A percentile compares a stretch with the other conserved stretches of the same genome.
Evolutionary conservation across 345 rosid species (phyloP).

Genomic region (Aquilaria malaccensis): DNA sequence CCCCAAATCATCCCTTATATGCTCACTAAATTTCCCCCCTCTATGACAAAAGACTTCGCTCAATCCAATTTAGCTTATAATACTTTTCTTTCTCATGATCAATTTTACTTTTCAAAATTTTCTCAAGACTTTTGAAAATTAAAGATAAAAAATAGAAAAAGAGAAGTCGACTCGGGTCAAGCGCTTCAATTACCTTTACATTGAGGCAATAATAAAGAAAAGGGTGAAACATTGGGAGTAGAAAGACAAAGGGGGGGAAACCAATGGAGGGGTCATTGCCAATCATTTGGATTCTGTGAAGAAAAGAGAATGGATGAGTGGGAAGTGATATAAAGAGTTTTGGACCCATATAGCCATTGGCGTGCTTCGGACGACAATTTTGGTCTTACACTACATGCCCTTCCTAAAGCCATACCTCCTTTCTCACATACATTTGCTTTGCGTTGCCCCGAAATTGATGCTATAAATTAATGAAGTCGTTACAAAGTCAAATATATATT

Average conservation of each 20-base stretch:
- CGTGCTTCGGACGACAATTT: conserved; percentile 32
- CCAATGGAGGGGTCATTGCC: conserved; percentile 15
- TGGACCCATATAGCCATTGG: conserved; percentile 15
- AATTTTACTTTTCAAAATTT: conserved; percentile 6
- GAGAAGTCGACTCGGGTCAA: too few relatives aligned
- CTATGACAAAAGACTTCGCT: too few relatives aligned
- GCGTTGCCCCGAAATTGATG: not conserved
- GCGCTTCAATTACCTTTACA: too few relatives aligned
- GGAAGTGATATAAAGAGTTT: conserved; percentile 10
- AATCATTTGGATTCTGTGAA: conserved; percentile 25
- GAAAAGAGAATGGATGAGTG: conserved; percentile 10
- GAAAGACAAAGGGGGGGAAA: conserved; percentile 3
- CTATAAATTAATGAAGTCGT: not conserved
- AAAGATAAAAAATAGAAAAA: not conserved
- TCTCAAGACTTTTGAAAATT: not conserved
- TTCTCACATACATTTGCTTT: not conserved
- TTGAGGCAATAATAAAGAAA: too few relatives aligned
- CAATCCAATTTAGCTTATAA: too few relatives aligned
- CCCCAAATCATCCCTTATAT: not conserved
- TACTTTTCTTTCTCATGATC: not conserved
- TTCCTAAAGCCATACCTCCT: conserved; percentile 23
- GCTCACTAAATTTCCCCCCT: too few relatives aligned
- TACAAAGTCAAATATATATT: not conserved
- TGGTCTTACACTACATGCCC: not conserved
- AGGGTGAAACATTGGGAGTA: not conserved